Evolutionary conservation across 1,284 basidiomycete species (phyloP).

Genomic region (Ustilago hordei): DNA sequence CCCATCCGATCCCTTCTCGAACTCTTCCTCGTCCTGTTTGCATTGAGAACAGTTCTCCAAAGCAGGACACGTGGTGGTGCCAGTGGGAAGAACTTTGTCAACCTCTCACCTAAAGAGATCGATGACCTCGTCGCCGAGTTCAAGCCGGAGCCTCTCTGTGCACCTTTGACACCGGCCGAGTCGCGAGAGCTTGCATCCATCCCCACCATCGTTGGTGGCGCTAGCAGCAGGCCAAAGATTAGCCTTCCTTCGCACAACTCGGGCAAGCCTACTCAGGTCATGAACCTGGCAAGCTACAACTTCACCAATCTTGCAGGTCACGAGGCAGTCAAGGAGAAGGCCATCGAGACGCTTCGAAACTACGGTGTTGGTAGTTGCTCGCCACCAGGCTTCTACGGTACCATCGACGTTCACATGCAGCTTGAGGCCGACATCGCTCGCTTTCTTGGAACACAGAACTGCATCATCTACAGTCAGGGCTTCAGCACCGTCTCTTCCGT

Average conservation of each 20-base stretch:
- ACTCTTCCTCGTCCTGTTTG: conserved; percentile 85
- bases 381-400: conserved; percentile 97
- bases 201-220: conserved; percentile 83
- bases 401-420: conserved; percentile 90
- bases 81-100: conserved; percentile 86
- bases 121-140: conserved; percentile 97
- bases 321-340: conserved; percentile 85
- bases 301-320: conserved; percentile 91
- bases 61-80: conserved; percentile 87
- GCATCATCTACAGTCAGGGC: conserved; percentile 94
- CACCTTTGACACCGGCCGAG: conserved; percentile 76
- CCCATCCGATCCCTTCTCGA: conserved; percentile 92
- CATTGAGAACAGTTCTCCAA: conserved; percentile 86
- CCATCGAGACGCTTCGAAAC: conserved; percentile 85
- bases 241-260: conserved; percentile 78
- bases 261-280: conserved; percentile 76
- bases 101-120: conserved; percentile 94
- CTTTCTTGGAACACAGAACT: conserved; percentile 87
- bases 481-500: conserved; percentile 93
- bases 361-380: conserved; percentile 97
- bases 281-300: conserved; percentile 92
- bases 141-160: conserved; percentile 85
- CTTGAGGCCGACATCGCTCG: conserved; percentile 89
- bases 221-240: conserved; percentile 79
- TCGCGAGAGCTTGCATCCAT: conserved; percentile 79